These are phyloP conservation scores for Aspergillus vadensis DNA, from an alignment of 2,329 filamentous ascomycete genomes.

Conservation along the genomic window DNA sequence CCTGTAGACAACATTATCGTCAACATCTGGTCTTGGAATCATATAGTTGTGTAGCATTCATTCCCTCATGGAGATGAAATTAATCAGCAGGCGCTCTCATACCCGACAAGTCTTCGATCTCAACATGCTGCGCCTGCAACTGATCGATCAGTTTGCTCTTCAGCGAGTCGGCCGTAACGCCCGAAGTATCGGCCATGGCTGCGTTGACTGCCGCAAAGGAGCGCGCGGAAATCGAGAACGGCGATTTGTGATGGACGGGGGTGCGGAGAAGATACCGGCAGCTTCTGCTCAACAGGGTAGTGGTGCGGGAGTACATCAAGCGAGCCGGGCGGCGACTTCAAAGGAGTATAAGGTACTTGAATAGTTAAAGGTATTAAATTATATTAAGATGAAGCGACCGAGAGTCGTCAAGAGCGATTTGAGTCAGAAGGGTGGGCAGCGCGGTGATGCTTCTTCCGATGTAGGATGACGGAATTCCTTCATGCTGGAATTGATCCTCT, in stretches of 20 bases:
- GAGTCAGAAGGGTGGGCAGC: not conserved
- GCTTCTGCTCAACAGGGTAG: constrained; percentile 41
- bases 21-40: not conserved
- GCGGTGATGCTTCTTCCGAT: constrained; percentile 8
- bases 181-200: constrained; percentile 52
- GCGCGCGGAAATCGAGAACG: constrained; percentile 39
- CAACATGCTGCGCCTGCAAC: constrained; percentile 74
- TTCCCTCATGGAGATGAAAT: not conserved
- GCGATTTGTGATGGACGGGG: constrained; percentile 25
- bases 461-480: constrained; percentile 10
- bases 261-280: constrained; percentile 42
- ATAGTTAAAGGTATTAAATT: not conserved
- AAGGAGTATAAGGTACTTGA: not conserved
- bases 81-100: constrained; percentile 32
- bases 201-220: constrained; percentile 38
- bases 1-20: constrained; percentile 45
- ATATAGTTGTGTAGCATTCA: not conserved
- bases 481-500: not conserved
- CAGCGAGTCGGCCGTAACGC: constrained; percentile 73
- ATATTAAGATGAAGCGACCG: not conserved
- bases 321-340: not conserved
- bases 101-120: constrained; percentile 93
- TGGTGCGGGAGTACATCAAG: constrained; percentile 44
- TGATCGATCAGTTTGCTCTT: constrained; percentile 68
- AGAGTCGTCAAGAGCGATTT: not conserved